Conservation (phyloP, 768 basidiomycete genomes). For the Phylloporus rhodoxanthus region DNA sequence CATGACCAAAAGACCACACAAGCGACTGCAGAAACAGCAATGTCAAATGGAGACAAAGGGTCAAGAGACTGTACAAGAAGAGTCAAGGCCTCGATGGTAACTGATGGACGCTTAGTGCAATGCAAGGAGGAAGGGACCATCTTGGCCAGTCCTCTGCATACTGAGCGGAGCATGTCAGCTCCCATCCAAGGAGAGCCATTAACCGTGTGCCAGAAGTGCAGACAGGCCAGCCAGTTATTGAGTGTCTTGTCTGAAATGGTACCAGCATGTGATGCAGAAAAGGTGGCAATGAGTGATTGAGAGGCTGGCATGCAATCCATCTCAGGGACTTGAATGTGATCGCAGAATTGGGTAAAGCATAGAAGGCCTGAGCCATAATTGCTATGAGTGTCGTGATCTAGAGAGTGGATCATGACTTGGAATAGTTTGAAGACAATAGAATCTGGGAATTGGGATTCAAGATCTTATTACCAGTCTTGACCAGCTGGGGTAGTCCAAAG, state of each 20-base stretch:
- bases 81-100: no score
- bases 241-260: conserved; percentile 18
- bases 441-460: no score
- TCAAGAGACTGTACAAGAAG: no score
- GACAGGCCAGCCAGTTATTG: conserved; percentile 31
- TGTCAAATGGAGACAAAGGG: no score
- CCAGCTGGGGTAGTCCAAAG: no score
- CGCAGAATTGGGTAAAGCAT: conserved; percentile 35
- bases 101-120: no score
- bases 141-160: no score
- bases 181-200: background rate
- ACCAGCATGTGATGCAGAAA: conserved; percentile 19
- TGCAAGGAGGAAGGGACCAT: no score
- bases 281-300: conserved; percentile 29
- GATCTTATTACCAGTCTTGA: no score
- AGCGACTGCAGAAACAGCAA: no score
- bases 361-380: conserved; percentile 6
- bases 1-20: no score
- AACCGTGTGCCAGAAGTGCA: conserved; percentile 32
- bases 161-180: background rate
- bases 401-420: background rate
- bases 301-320: background rate
- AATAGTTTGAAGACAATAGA: background rate
- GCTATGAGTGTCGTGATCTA: background rate
- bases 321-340: conserved; percentile 30